phyloP scores from a whole-genome alignment of 163 green algal species.

The Trebouxiophyceae sp. region DNA sequence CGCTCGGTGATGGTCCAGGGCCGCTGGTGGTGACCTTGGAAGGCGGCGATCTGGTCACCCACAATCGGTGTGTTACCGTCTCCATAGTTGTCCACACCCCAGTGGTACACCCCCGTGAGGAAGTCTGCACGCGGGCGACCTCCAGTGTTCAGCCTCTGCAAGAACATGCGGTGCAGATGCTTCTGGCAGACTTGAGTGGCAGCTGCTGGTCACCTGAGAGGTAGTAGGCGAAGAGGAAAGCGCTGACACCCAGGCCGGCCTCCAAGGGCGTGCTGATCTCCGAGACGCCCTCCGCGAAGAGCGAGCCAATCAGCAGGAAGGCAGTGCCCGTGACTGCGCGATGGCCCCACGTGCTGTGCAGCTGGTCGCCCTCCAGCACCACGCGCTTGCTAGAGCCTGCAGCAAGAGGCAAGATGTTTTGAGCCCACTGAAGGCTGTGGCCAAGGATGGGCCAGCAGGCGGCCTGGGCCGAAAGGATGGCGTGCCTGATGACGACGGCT shows the following conservation, averaged over 20 bases:
- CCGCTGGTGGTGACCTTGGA: slow-evolving; percentile 89
- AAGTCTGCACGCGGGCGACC: too few species aligned
- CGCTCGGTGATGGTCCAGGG: slow-evolving; percentile 97
- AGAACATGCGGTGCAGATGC: background rate
- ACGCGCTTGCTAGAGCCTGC: background rate
- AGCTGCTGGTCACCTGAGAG: background rate
- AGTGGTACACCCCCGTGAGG: slow-evolving; percentile 66
- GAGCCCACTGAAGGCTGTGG: too few species aligned
- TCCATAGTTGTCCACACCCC: slow-evolving; percentile 93
- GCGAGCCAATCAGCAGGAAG: background rate
- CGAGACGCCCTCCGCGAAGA: background rate
- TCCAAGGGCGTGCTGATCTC: background rate
- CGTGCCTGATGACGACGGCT: too few species aligned
- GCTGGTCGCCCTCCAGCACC: background rate
- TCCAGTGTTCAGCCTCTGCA: too few species aligned
- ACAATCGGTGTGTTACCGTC: slow-evolving; percentile 71
- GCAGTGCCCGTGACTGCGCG: background rate
- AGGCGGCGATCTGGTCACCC: slow-evolving; percentile 80
- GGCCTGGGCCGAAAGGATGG: too few species aligned
- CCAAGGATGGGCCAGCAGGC: too few species aligned
- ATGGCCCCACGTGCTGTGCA: background rate
- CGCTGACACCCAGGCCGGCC: background rate
- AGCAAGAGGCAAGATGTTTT: too few species aligned
- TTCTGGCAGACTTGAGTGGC: too few species aligned
- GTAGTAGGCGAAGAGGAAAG: background rate